Evolutionary conservation across 192 early-diverging fungal genomes (phyloP).

Genomic region (Tieghemiomyces parasiticus): DNA sequence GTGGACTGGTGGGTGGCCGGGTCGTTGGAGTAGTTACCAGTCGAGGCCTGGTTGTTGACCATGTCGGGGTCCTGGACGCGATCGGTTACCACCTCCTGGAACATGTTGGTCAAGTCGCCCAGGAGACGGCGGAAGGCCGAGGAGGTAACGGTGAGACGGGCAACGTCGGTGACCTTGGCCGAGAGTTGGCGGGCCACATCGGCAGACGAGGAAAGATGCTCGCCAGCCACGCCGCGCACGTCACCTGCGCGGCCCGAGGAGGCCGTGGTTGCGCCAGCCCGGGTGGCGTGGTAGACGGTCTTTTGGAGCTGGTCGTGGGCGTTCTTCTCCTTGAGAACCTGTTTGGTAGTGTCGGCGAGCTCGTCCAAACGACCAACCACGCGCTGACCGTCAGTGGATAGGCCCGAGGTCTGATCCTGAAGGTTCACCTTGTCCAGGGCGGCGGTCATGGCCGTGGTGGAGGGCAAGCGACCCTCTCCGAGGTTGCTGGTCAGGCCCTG

Average conservation of each 20-base stretch:
- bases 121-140: constrained; percentile 30
- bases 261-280: constrained; percentile 3
- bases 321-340: constrained; percentile 25
- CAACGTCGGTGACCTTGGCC: constrained; percentile 14
- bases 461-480: neutral
- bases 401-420: constrained; percentile 13
- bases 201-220: neutral
- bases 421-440: constrained; percentile 7
- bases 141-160: constrained; percentile 26
- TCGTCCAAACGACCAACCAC: constrained; percentile 24
- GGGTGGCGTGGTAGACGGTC: constrained; percentile 15
- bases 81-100: constrained; percentile 21
- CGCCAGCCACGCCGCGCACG: neutral
- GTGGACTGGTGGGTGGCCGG: no score
- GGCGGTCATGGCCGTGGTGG: neutral
- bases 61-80: no score
- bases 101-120: constrained; percentile 22
- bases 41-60: no score
- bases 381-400: constrained; percentile 30
- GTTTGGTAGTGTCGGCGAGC: constrained; percentile 20
- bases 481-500: neutral
- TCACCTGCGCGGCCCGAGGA: neutral
- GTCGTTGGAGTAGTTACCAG: no score
- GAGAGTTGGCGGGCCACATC: neutral
- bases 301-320: constrained; percentile 31